Percentiles rank a stretch among this genome's conserved stretches.
These are phyloP conservation scores for Neofusicoccum kwambonambiense DNA, from an alignment of 2,329 filamentous ascomycete genomes.

Conservation along the genomic window DNA sequence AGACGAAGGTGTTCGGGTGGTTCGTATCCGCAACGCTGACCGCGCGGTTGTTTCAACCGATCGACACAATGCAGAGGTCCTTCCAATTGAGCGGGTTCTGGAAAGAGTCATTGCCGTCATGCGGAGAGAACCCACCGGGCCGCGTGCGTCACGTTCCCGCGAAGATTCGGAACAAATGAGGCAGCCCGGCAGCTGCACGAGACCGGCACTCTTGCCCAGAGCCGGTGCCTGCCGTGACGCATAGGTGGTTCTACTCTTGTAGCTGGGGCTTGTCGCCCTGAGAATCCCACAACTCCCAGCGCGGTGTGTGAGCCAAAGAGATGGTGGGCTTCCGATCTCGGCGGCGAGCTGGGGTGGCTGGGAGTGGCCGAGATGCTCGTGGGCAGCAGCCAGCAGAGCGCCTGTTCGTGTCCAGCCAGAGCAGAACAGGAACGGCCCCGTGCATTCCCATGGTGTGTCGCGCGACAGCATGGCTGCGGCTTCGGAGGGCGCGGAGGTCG, in stretches of 20 bases:
- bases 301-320: neutral
- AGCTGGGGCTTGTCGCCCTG: too few species aligned
- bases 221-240: neutral
- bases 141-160: neutral
- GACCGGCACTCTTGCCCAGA: neutral
- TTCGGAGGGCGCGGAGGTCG: neutral
- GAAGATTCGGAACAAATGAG: neutral
- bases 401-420: too few species aligned
- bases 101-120: neutral
- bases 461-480: neutral
- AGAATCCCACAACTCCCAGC: too few species aligned
- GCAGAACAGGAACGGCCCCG: too few species aligned
- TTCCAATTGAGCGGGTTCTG: neutral
- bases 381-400: neutral
- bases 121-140: neutral
- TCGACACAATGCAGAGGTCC: neutral
- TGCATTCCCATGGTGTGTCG: too few species aligned
- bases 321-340: slow-evolving; percentile 6
- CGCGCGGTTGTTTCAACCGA: neutral
- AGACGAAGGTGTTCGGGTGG: neutral
- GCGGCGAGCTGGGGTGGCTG: neutral
- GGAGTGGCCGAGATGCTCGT: neutral
- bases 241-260: neutral
- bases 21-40: neutral
- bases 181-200: neutral